Base-by-base conservation (phyloP, 306 rosid genomes). In the Lablab purpureus region DNA sequence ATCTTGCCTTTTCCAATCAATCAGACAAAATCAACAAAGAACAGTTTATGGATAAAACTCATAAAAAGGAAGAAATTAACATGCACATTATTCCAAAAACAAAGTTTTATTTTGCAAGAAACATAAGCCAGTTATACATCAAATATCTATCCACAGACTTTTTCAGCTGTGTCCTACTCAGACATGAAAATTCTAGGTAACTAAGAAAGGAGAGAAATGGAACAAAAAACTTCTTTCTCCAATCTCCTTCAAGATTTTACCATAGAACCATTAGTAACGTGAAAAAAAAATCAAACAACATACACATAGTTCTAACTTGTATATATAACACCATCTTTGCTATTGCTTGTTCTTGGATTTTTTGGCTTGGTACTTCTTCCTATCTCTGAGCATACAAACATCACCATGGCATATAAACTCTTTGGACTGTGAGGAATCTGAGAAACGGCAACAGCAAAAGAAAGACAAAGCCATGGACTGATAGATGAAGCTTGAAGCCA, bases 371-470 rank as follows among this genome's bases (percentile, higher is more conserved):
- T 43, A 81, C 80, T 77, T 75, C 67, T 52, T 54, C 54, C 68
- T 83, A 43, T 81, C 67, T 62, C 78, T 86, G 10, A 89, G 77
- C 47, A 86, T 84, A 66, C 93, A 89, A 56, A 83, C 89, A 64
- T 89, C 88, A 25, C 93, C 92, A 19, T 88, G 52, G 37, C 97
- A 91, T 22, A 87, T 67, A 40, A 75, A 85, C 18, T 74, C 73
- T 64, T 88, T 89, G 67, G 87, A 67, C 10, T 49, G 71, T 9
- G 82, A 60, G 11, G 82, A 71, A 40, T 86, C 90, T 25, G 86
- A 90, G 58, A 56, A 36, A 2, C 43, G 84, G 71, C 94, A 88
- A 54, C 87, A 88, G 58, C 87, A 82, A 50, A 90, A 75, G 83
- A 90, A 69, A 66, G 62, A 66, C 64, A 88, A 71, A 76, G 84